Evolutionary conservation across 257 asterid genomes (phyloP).

Genomic region (Nicotiana tomentosiformis): DNA sequence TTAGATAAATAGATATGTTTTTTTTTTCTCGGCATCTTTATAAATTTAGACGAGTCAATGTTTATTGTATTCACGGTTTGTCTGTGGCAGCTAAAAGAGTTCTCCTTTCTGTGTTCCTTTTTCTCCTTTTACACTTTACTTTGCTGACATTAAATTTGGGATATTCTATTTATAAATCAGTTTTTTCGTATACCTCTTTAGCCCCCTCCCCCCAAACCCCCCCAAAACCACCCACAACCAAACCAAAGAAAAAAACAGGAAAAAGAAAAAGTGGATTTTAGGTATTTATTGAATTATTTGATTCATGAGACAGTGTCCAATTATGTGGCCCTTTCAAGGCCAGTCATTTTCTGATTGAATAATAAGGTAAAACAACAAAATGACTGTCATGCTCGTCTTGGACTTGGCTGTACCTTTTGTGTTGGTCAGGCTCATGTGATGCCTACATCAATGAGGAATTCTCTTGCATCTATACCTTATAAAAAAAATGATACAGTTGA

Average conservation of each 20-base stretch:
- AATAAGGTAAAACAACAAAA: neutral
- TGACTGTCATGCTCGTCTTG: too few species aligned
- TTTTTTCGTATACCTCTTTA: neutral
- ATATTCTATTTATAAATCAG: neutral
- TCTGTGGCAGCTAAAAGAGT: neutral
- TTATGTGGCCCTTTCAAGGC: neutral
- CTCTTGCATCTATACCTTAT: too few species aligned
- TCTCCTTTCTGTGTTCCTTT: neutral
- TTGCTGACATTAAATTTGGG: neutral
- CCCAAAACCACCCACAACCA: too few species aligned
- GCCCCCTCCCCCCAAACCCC: neutral
- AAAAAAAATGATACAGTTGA: neutral
- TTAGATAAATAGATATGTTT: neutral
- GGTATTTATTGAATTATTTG: neutral
- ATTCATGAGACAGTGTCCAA: neutral
- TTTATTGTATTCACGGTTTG: neutral
- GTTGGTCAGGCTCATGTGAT: too few species aligned
- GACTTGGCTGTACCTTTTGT: too few species aligned
- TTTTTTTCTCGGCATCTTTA: neutral
- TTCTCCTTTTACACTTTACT: neutral
- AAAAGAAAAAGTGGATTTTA: neutral
- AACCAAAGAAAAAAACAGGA: neutral
- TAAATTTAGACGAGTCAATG: neutral
- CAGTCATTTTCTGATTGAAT: neutral
- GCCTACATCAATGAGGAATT: too few species aligned